These are phyloP conservation scores for Apiospora marii DNA, from an alignment of 2,329 filamentous ascomycete genomes.

Conservation along the genomic window DNA sequence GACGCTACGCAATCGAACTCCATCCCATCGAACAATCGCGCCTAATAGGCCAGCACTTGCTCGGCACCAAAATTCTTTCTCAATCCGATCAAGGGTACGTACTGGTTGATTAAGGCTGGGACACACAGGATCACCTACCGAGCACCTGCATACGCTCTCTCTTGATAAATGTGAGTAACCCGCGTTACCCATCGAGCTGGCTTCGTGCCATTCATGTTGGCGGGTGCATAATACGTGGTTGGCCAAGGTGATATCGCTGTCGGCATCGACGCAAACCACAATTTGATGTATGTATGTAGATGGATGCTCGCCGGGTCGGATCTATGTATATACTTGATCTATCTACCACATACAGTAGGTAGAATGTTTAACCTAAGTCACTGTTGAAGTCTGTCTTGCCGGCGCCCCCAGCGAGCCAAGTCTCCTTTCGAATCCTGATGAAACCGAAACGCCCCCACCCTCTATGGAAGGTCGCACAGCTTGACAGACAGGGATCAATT, in stretches of 20 bases:
- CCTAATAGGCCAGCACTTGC: constrained; percentile 11
- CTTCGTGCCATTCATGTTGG: not conserved
- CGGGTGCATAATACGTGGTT: too few relatives aligned
- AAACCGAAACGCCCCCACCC: constrained; percentile 20
- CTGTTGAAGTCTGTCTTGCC: constrained; percentile 15
- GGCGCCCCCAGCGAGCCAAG: constrained; percentile 8
- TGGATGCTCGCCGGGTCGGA: not conserved
- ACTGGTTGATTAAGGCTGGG: constrained; percentile 8
- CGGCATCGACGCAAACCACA: not conserved
- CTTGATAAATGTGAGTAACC: constrained; percentile 12
- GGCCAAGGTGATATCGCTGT: not conserved
- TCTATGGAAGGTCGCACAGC: constrained; percentile 18
- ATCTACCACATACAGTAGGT: not conserved
- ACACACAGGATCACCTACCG: constrained; percentile 16
- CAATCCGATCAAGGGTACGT: constrained; percentile 7
- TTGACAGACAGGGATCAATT: constrained; percentile 15
- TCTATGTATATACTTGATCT: not conserved
- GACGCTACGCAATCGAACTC: constrained; percentile 18
- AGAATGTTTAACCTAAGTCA: not conserved
- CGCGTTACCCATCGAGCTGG: constrained; percentile 10
- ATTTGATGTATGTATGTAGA: not conserved
- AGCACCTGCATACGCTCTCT: constrained; percentile 11
- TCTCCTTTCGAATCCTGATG: constrained; percentile 22
- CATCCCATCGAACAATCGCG: constrained; percentile 20
- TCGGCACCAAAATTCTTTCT: constrained; percentile 12